Evolutionary conservation across 1,284 basidiomycete genomes (phyloP).

Genomic region (Moesziomyces antarcticus): DNA sequence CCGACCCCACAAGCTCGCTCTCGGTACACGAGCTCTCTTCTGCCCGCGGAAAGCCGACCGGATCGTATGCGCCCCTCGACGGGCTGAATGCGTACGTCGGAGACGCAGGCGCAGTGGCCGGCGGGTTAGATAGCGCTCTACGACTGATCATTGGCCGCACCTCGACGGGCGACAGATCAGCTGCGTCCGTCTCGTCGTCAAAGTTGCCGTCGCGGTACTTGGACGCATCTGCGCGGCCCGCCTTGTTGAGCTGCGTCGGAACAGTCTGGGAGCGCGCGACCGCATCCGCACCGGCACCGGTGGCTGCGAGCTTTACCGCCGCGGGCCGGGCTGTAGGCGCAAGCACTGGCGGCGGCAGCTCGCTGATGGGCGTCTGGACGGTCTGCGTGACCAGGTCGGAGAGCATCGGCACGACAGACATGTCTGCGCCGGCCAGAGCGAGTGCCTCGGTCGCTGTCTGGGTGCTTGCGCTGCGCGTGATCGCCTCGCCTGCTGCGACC

Average conservation of each 20-base stretch:
- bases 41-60: slow-evolving; percentile 29
- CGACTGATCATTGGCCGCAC: slow-evolving; percentile 39
- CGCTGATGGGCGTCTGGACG: slow-evolving; percentile 30
- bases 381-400: slow-evolving; percentile 34
- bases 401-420: slow-evolving; percentile 35
- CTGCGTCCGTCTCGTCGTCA: slow-evolving; percentile 42
- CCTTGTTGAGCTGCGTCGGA: slow-evolving; percentile 24
- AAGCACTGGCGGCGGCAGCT: slow-evolving; percentile 25
- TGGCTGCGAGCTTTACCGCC: background rate
- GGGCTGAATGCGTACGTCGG: slow-evolving; percentile 30
- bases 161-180: slow-evolving; percentile 46
- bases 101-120: slow-evolving; percentile 37
- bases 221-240: slow-evolving; percentile 13
- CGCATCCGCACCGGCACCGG: background rate
- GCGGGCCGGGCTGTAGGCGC: slow-evolving; percentile 3
- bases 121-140: slow-evolving; percentile 24
- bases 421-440: slow-evolving; percentile 29
- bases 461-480: slow-evolving; percentile 1
- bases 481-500: slow-evolving; percentile 10
- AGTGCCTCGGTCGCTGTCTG: slow-evolving; percentile 35
- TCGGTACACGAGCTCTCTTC: slow-evolving; percentile 62
- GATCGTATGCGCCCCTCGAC: slow-evolving; percentile 16
- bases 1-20: slow-evolving; percentile 38
- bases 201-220: slow-evolving; percentile 38
- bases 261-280: slow-evolving; percentile 27